Base-by-base conservation (phyloP, 352 stramenopile species). In the Globisporangium mamillatum region DNA sequence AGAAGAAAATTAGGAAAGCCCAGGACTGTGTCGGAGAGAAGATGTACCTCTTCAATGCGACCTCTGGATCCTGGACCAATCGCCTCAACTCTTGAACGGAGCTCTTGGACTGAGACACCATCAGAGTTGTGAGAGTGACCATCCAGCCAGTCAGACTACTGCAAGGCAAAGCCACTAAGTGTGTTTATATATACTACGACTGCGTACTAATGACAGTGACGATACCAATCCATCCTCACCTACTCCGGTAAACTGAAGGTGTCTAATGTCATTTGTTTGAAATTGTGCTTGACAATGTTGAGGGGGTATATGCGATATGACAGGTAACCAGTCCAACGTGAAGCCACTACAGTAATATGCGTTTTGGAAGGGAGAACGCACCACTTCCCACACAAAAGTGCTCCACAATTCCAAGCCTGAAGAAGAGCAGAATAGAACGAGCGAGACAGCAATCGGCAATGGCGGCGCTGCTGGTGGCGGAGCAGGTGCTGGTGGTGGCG, bases 401-500 rank as follows among this genome's bases (percentile, higher is more conserved):
- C 18, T 9, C 18, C 4, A 50, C 41, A 50, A n/a, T 22, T 24
- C 18, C 44, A 22, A 52, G 18, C 6, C 6, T 38, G 16, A 59
- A 36, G 36, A 27, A 16, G 9, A 18, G 18, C 4, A 46, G 7
- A 27, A 61, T 25, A 9, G 38, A 12, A 32, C 29, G 29, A 32
- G 29, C 32, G 52, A 58, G 25, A 60, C 7, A 9, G 20, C n/a
- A 8, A 59, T 41, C 29, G 29, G 55, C n/a, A n/a, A 46, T 61
- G 29, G 6, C 46, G 20, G 57, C 57, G 57, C 56, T 89, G 69
- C 59, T 69, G 32, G 57, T 82, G 24, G 61, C 71, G 24, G 75
- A 90, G 70, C 56, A 89, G 48, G 79, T 84, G 63, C 56, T 88
- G 58, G 72, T 92, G 10, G 73, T 90, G 34, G 36, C 76, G 46